Evolutionary conservation across 352 stramenopile genomes (phyloP), one percentile per base, ranked within the genome.

Genomic region (Phytopythium montanum): DNA sequence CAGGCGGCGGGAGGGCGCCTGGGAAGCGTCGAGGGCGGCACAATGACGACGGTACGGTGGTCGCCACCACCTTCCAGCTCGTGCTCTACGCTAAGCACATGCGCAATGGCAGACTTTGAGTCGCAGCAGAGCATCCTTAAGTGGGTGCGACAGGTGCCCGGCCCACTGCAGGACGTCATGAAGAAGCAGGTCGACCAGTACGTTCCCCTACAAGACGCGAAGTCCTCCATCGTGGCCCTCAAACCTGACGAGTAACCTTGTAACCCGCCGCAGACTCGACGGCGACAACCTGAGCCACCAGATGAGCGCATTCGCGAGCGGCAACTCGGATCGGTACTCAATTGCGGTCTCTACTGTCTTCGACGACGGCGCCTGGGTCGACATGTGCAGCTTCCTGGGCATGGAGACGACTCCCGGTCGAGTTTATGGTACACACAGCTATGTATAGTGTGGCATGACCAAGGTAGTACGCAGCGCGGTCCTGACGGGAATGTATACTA

Each of bases 311-410:
- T 65, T 77, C 13, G 63, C 65, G 29, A 88, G 76, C 61, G 70
- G 61, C 13, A 75, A 75, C 1, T 81, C 70, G 33, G 71, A 76
- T 41, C 54, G 72, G 36, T 75, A 73, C 59, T 74, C 72, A 0
- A 71, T 79, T 23, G 45, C 62, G 12, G 87, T 90, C 44, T 72
- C 74, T 50, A 92, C 79, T 2, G 76, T 87, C 25, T 94, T 94
- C 65, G 85, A 94, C 55, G 64, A 88, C 41, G 85, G 85, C 1
- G 68, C 85, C 38, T 94, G 85, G 85, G 83, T 92, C 56, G 77
- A 90, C 13, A 92, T 94, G 76, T 94, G 85, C 53, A 61, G 73
- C 31, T 85, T 69, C 45, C 45, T 90, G 8, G 73, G 74, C 14
- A 76, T 92, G 48, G 38, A 49, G 13, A 76, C 75, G 1, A 68